Evolutionary conservation across 1,139 yeast genomes (phyloP).

Genomic region (Sugiyamaella paludigena): DNA sequence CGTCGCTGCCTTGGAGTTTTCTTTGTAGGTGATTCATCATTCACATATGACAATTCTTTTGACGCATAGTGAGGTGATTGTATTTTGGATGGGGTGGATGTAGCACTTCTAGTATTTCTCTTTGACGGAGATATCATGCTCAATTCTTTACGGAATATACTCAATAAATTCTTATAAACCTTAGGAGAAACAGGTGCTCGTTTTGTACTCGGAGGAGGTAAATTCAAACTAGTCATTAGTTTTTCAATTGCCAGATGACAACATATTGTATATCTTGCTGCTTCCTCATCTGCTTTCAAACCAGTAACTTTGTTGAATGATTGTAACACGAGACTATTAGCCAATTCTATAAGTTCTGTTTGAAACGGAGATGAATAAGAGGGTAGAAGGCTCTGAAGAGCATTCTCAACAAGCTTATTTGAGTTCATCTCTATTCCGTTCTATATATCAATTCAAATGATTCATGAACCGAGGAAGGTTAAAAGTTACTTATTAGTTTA

Average conservation of each 20-base stretch:
- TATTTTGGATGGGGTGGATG: neutral
- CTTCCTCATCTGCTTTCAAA: slow-evolving; percentile 35
- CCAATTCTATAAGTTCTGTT: slow-evolving; percentile 18
- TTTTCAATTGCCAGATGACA: slow-evolving; percentile 36
- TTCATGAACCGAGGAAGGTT: no score
- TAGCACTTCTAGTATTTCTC: neutral
- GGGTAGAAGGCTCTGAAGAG: slow-evolving; percentile 18
- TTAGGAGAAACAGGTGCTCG: slow-evolving; percentile 35
- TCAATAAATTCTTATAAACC: slow-evolving; percentile 28
- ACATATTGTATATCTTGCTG: slow-evolving; percentile 36
- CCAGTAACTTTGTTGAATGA: slow-evolving; percentile 22
- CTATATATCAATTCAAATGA: no score
- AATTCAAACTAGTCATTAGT: slow-evolving; percentile 18
- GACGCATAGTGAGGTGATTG: no score
- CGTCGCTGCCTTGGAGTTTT: no score
- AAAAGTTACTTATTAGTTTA: no score
- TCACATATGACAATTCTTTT: no score
- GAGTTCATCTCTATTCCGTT: no score
- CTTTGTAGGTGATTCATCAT: no score
- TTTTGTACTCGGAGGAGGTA: slow-evolving; percentile 29
- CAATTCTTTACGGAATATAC: slow-evolving; percentile 25
- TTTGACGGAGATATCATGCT: slow-evolving; percentile 6
- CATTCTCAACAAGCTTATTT: slow-evolving; percentile 5
- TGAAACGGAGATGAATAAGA: slow-evolving; percentile 18
- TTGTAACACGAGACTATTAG: slow-evolving; percentile 21